Evolutionary conservation across 345 rosid species (phyloP).

Genomic region (Dimocarpus longan): DNA sequence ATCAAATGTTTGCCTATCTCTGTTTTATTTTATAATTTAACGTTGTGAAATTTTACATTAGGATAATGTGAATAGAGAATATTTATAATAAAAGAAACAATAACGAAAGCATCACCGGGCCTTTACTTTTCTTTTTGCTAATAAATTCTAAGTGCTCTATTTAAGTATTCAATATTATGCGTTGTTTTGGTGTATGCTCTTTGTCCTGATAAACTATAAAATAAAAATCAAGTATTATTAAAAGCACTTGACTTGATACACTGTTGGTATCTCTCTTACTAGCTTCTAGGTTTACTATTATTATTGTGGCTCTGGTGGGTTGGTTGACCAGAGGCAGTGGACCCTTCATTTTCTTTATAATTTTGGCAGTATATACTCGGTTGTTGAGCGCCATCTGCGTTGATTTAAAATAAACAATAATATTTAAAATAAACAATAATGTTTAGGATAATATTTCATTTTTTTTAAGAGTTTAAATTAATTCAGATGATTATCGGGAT

Average conservation of each 20-base stretch:
- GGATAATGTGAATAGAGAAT: too few species aligned
- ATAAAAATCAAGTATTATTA: neutral
- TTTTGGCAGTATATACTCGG: neutral
- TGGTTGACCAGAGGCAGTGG: neutral
- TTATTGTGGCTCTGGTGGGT: neutral
- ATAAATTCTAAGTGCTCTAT: too few species aligned
- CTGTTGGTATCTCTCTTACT: slow-evolving; percentile 1
- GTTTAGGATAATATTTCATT: neutral
- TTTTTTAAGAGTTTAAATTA: too few species aligned
- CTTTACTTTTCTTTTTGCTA: too few species aligned
- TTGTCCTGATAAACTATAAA: neutral
- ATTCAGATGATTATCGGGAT: too few species aligned
- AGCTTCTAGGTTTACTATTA: neutral
- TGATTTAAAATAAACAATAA: neutral
- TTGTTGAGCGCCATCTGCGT: neutral
- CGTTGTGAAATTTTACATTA: too few species aligned
- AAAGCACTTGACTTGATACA: neutral
- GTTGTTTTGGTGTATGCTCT: neutral
- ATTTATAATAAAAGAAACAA: too few species aligned
- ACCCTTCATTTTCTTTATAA: neutral
- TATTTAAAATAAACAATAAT: too few species aligned
- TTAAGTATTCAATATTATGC: neutral
- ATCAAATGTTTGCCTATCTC: too few species aligned
- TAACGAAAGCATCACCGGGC: too few species aligned
- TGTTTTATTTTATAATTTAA: too few species aligned